A percentile compares a stretch with the other conserved stretches of the same genome.
phyloP scores from a whole-genome alignment of 2,329 filamentous ascomycete species.

The Aspergillus fumigatiaffinis region DNA sequence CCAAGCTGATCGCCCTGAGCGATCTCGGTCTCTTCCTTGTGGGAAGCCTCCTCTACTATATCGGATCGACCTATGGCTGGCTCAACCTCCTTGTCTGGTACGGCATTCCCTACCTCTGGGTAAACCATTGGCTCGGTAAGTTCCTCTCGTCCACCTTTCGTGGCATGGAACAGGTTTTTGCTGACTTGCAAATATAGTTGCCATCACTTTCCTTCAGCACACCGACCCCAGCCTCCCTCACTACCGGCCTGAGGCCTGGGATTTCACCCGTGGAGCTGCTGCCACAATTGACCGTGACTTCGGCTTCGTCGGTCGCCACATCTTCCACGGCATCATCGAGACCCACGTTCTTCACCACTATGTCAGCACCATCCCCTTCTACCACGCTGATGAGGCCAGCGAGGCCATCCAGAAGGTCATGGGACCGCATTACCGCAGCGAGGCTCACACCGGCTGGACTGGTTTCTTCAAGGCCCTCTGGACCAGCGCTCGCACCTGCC shows the following conservation, averaged over 20 bases:
- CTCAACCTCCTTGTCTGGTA: constrained; percentile 92
- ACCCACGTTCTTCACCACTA: constrained; percentile 98
- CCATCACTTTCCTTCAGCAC: constrained; percentile 96
- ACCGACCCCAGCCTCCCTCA: constrained; percentile 92
- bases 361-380: constrained; percentile 92
- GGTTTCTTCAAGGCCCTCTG: constrained; percentile 86
- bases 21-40: constrained; percentile 74
- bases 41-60: constrained; percentile 57
- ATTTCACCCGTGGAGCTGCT: constrained; percentile 86
- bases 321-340: constrained; percentile 95
- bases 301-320: constrained; percentile 84
- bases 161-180: constrained; percentile 4
- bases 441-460: constrained; percentile 68
- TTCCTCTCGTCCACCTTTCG: constrained; percentile 20
- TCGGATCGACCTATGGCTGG: constrained; percentile 77
- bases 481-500: constrained; percentile 78
- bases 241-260: constrained; percentile 84
- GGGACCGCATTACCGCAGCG: constrained; percentile 89
- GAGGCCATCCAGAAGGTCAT: constrained; percentile 94
- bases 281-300: constrained; percentile 97
- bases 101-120: constrained; percentile 90
- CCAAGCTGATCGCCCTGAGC: constrained; percentile 78
- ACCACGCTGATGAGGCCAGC: constrained; percentile 89
- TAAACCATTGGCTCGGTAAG: constrained; percentile 98
- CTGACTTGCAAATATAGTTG: constrained; percentile 58